Evolutionary conservation across 345 rosid species (phyloP).

Genomic region (Dimocarpus longan): DNA sequence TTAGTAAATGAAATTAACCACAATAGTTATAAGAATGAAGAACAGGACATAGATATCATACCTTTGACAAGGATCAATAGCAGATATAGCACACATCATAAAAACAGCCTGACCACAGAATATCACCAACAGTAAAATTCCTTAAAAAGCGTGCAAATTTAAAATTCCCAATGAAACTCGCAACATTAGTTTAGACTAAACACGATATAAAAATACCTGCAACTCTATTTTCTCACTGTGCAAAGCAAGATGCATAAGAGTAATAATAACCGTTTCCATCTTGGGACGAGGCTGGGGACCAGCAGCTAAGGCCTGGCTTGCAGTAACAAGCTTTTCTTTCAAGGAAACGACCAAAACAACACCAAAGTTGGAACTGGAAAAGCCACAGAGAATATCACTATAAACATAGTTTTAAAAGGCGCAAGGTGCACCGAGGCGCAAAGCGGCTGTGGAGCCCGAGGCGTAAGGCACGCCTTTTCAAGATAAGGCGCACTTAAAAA

Average conservation of each 20-base stretch:
- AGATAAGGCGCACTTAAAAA: no score
- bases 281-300: slow-evolving; percentile 71
- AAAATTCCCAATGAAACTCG: background rate
- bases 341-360: slow-evolving; percentile 58
- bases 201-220: slow-evolving; percentile 50
- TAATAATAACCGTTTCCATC: slow-evolving; percentile 73
- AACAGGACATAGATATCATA: slow-evolving; percentile 26
- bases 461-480: no score
- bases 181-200: slow-evolving; percentile 21
- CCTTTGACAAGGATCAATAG: slow-evolving; percentile 84
- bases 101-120: slow-evolving; percentile 71
- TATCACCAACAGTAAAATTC: slow-evolving; percentile 3
- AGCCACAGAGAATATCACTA: slow-evolving; percentile 4
- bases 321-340: slow-evolving; percentile 69
- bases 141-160: background rate
- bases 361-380: slow-evolving; percentile 79
- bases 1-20: slow-evolving; percentile 1
- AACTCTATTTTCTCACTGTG: slow-evolving; percentile 85
- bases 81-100: slow-evolving; percentile 81
- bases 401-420: no score
- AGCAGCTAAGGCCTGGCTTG: slow-evolving; percentile 68
- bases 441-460: no score
- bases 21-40: background rate
- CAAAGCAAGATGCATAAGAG: slow-evolving; percentile 88
- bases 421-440: no score